Conservation (phyloP, 2,329 filamentous ascomycete species). For the Hypoxylon sp. region DNA sequence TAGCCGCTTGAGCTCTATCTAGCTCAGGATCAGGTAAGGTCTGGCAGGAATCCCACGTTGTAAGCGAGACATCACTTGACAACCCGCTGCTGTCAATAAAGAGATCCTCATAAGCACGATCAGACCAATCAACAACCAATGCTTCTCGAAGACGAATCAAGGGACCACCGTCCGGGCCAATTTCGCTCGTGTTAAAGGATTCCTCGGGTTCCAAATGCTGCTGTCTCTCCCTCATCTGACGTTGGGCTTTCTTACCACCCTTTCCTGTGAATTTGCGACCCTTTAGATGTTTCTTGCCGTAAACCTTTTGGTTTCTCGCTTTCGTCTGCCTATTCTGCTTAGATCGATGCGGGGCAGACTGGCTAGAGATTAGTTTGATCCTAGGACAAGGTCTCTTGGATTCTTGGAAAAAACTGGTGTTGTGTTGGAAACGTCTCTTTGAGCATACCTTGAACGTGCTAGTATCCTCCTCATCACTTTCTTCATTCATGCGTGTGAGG, state of each 20-base stretch:
- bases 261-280: slow-evolving; percentile 60
- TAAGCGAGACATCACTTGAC: slow-evolving; percentile 62
- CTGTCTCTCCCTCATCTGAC: slow-evolving; percentile 54
- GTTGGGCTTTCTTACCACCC: slow-evolving; percentile 61
- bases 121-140: slow-evolving; percentile 88
- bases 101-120: slow-evolving; percentile 77
- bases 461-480: slow-evolving; percentile 69
- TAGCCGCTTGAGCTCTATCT: slow-evolving; percentile 72
- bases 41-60: slow-evolving; percentile 69
- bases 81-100: slow-evolving; percentile 68
- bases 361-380: slow-evolving; percentile 39
- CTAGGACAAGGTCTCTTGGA: slow-evolving; percentile 6
- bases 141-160: slow-evolving; percentile 86
- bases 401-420: background rate
- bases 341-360: slow-evolving; percentile 44
- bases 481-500: slow-evolving; percentile 71
- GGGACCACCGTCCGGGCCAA: slow-evolving; percentile 66
- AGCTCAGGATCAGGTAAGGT: slow-evolving; percentile 75
- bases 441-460: slow-evolving; percentile 56
- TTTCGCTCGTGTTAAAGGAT: slow-evolving; percentile 55
- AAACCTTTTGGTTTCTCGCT: slow-evolving; percentile 46
- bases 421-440: slow-evolving; percentile 1
- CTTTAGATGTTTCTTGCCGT: slow-evolving; percentile 66
- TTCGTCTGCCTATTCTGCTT: slow-evolving; percentile 41
- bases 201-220: slow-evolving; percentile 45